Evolutionary conservation across 345 rosid species (phyloP).

Genomic region (Angophora floribunda): DNA sequence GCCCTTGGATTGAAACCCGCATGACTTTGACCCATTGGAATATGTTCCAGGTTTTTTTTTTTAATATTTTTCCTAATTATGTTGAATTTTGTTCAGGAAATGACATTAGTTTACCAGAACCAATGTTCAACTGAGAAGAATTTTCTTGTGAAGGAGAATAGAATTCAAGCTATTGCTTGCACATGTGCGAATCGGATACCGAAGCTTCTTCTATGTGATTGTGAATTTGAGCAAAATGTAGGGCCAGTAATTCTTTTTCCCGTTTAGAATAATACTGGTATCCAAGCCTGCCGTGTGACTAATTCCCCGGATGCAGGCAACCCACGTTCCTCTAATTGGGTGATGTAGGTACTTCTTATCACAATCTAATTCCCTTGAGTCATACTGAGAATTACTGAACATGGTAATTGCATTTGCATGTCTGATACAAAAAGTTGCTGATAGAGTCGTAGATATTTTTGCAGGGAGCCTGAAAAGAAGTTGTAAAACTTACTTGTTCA

Average conservation of each 20-base stretch:
- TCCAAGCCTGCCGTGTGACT: background rate
- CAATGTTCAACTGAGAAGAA: background rate
- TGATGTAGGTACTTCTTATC: background rate
- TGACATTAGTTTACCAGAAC: background rate
- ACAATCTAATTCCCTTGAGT: background rate
- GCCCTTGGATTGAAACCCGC: background rate
- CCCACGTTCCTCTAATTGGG: background rate
- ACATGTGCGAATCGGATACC: background rate
- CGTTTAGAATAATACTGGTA: background rate
- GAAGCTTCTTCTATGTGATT: background rate
- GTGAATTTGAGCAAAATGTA: background rate
- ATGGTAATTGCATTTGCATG: background rate
- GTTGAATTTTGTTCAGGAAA: background rate
- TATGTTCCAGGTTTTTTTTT: background rate
- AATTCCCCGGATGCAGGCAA: background rate
- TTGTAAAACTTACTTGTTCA: background rate
- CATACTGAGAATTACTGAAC: background rate
- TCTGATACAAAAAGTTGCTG: background rate
- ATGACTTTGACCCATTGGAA: background rate
- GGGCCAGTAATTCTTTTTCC: background rate
- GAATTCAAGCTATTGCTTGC: background rate
- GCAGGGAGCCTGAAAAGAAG: background rate
- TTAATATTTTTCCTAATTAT: background rate
- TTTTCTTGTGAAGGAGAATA: background rate
- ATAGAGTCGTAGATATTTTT: background rate